Percentiles rank a stretch among this genome's conserved stretches.
phyloP scores from a whole-genome alignment of 2,329 filamentous ascomycete species.

The Amphichorda felina region DNA sequence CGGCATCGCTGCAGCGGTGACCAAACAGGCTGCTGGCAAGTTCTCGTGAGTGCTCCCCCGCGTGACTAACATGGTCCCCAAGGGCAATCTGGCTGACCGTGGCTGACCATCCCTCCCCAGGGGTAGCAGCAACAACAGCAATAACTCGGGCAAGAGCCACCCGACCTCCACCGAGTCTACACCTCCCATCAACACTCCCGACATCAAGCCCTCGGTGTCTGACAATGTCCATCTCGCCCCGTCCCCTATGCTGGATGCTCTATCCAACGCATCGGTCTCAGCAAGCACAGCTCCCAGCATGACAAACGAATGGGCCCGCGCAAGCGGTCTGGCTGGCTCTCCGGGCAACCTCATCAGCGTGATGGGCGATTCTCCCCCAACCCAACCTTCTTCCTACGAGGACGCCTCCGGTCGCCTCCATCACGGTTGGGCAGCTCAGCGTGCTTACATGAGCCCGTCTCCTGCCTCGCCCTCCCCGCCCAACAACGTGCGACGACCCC shows the following conservation, averaged over 20 bases:
- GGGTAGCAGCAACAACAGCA: constrained; percentile 16
- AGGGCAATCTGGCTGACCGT: neutral
- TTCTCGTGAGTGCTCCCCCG: constrained; percentile 30
- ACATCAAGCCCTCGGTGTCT: constrained; percentile 27
- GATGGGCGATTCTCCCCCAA: constrained; percentile 39
- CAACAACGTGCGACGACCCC: constrained; percentile 26
- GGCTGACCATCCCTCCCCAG: neutral
- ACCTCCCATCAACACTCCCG: constrained; percentile 30
- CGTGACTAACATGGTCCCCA: constrained; percentile 5
- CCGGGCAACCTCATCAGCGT: constrained; percentile 40
- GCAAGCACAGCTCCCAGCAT: constrained; percentile 34
- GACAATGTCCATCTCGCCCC: constrained; percentile 29
- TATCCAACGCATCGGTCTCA: constrained; percentile 36
- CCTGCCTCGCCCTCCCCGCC: constrained; percentile 28
- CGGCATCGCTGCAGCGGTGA: constrained; percentile 40
- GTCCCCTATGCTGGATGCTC: constrained; percentile 35
- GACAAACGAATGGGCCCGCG: constrained; percentile 31
- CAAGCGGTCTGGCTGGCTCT: constrained; percentile 30
- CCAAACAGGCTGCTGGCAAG: constrained; percentile 37
- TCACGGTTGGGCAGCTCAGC: constrained; percentile 32
- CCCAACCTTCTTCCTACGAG: constrained; percentile 39
- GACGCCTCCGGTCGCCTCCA: constrained; percentile 26
- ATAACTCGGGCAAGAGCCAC: constrained; percentile 17
- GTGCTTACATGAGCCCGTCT: constrained; percentile 30
- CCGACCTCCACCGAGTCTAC: constrained; percentile 30